Evolutionary conservation across 2,329 filamentous ascomycete genomes (phyloP), one percentile per base, ranked within the genome.

Genomic region (Coleophoma cylindrospora): DNA sequence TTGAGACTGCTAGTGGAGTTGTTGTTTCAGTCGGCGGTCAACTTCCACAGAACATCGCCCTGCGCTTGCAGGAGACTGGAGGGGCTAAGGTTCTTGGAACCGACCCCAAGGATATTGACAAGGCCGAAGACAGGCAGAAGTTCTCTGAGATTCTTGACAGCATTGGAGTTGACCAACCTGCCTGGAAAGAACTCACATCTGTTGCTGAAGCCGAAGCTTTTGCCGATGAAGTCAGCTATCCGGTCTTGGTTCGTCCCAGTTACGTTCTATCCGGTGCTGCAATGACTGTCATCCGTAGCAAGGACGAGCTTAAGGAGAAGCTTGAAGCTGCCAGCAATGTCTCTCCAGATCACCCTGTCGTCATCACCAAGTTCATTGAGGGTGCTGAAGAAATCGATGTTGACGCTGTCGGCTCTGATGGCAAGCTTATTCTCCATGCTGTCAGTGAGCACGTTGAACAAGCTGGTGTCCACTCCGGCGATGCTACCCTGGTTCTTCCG

Each of bases 321-420:
- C 85, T 99, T 7, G 81, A 90, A 65, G 92, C 91, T 56, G 94
- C 94, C 47, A 86, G 86, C 68, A 85, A 84, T 51, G 94, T 97
- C 54, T 96, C 91, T 14, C 91, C 94, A 14, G 94, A 99, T 66
- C 91, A 99, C 73, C 94, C 94, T 2, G 94, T 99, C 38, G 94
- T 99, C 50, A 97, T 99, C 68, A 95, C 86, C 64, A 95, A 97
- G 73, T 97, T 95, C 76, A 97, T 99, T 55, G 91, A 97, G 71
- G 91, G 91, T 49, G 94, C 94, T 6, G 78, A 95, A 72, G 94
- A 99, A 70, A 96, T 99, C 52, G 94, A 99, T 62, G 89, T 96
- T 55, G 94, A 99, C 63, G 92, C 86, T 67, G 94, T 99, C 54
- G 91, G 87, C 37, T 89, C 87, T 38, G 76, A 87, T 60, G 94